Conservation (phyloP, 371 early-diverging fungal genomes). For the Furculomyces boomerangus region DNA sequence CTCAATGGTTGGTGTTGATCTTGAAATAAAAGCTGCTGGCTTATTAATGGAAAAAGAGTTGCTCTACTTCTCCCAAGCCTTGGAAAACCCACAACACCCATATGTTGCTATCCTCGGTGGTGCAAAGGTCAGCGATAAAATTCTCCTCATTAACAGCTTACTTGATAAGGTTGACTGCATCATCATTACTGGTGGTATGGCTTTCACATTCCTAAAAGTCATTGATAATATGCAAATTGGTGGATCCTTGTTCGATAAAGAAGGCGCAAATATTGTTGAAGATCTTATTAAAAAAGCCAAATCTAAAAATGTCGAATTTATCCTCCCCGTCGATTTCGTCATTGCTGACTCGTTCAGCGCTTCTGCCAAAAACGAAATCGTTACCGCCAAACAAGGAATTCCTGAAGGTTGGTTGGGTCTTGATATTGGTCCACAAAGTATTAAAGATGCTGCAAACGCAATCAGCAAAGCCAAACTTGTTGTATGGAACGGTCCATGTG, state of each 20-base stretch:
- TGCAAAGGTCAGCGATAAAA: constrained; percentile 98
- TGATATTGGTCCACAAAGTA: constrained; percentile 82
- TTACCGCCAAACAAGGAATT: constrained; percentile 78
- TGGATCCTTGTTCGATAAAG: constrained; percentile 78
- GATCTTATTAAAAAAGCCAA: constrained; percentile 69
- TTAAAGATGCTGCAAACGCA: constrained; percentile 46
- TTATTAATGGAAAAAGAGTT: constrained; percentile 98
- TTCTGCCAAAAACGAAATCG: constrained; percentile 59
- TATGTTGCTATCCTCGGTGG: constrained; percentile 98
- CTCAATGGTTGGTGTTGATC: constrained; percentile 91
- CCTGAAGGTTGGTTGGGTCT: constrained; percentile 85
- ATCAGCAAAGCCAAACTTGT: constrained; percentile 74
- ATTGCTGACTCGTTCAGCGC: constrained; percentile 73
- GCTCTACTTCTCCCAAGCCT: constrained; percentile 90
- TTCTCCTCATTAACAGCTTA: constrained; percentile 90
- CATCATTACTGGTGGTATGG: constrained; percentile 97
- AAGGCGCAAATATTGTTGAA: constrained; percentile 70
- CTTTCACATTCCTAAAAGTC: constrained; percentile 94
- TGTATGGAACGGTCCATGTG: constrained; percentile 98
- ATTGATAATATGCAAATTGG: constrained; percentile 79
- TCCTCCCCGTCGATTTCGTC: constrained; percentile 81
- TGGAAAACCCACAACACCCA: constrained; percentile 81
- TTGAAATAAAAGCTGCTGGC: constrained; percentile 84
- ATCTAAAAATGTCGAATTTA: constrained; percentile 66
- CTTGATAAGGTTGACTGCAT: constrained; percentile 75